Evolutionary conservation across 306 rosid species (phyloP).

Genomic region (Fagus crenata): DNA sequence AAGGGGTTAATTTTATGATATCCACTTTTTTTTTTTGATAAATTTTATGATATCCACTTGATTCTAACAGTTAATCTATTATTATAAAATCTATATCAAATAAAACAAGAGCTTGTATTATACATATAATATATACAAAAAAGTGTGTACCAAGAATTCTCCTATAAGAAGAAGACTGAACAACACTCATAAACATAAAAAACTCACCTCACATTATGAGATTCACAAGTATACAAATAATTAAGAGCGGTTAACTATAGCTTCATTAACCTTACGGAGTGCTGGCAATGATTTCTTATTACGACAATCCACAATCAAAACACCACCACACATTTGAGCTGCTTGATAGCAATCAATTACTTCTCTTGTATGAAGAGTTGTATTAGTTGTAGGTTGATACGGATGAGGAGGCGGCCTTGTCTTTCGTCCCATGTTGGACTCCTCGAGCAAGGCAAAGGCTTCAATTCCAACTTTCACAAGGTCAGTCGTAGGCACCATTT

Average conservation of each 20-base stretch:
- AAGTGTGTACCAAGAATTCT: too few species aligned
- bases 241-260: not conserved
- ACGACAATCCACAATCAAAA: conserved; percentile 9
- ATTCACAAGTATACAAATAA: not conserved
- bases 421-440: not conserved
- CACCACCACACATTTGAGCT: not conserved
- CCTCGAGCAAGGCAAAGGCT: conserved; percentile 1
- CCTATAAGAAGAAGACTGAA: too few species aligned
- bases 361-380: not conserved
- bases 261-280: not conserved
- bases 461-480: conserved; percentile 1
- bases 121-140: too few species aligned
- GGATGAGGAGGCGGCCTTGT: not conserved
- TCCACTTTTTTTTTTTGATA: too few species aligned
- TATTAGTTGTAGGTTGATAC: not conserved
- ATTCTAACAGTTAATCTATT: too few species aligned
- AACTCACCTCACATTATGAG: too few species aligned
- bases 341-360: conserved; percentile 20
- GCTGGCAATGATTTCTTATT: not conserved
- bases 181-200: too few species aligned
- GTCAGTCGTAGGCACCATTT: not conserved
- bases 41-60: too few species aligned
- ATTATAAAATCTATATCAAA: too few species aligned
- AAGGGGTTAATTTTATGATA: too few species aligned
- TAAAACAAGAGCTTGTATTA: too few species aligned